These are phyloP conservation scores for Cladosporium sp. DNA, from an alignment of 2,329 filamentous ascomycete genomes.

Conservation along the genomic window DNA sequence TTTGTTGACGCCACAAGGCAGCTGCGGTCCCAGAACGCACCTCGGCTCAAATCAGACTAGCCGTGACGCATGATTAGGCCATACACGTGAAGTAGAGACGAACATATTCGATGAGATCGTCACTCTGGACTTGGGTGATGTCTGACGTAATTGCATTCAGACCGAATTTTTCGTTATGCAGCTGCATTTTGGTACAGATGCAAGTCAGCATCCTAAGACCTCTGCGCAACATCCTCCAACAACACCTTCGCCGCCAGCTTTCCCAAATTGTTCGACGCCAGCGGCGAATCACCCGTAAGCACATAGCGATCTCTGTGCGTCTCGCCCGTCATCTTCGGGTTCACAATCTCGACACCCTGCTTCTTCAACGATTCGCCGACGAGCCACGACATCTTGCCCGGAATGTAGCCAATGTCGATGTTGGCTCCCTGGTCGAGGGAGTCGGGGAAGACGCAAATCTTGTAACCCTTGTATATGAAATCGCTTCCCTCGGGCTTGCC, in stretches of 20 bases:
- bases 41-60: not conserved
- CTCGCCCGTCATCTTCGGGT: slow-evolving; percentile 24
- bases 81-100: not conserved
- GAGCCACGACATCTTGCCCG: slow-evolving; percentile 28
- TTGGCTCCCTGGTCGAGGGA: slow-evolving; percentile 24
- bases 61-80: not conserved
- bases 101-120: not conserved
- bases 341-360: slow-evolving; percentile 22
- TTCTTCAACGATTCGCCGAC: slow-evolving; percentile 26
- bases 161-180: not conserved
- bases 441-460: slow-evolving; percentile 26
- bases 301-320: slow-evolving; percentile 25
- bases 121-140: not conserved
- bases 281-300: slow-evolving; percentile 26
- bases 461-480: slow-evolving; percentile 26
- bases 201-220: not conserved
- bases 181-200: not conserved
- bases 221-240: slow-evolving; percentile 23
- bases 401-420: slow-evolving; percentile 28
- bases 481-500: slow-evolving; percentile 23
- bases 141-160: not conserved
- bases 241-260: slow-evolving; percentile 24
- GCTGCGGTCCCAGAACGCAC: too few relatives aligned
- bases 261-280: slow-evolving; percentile 27
- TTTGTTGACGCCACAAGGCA: not conserved